Percentiles rank a stretch among this genome's conserved stretches.
These are phyloP conservation scores for Inonotus obliquus DNA, from an alignment of 1,284 basidiomycete species.

Conservation along the genomic window DNA sequence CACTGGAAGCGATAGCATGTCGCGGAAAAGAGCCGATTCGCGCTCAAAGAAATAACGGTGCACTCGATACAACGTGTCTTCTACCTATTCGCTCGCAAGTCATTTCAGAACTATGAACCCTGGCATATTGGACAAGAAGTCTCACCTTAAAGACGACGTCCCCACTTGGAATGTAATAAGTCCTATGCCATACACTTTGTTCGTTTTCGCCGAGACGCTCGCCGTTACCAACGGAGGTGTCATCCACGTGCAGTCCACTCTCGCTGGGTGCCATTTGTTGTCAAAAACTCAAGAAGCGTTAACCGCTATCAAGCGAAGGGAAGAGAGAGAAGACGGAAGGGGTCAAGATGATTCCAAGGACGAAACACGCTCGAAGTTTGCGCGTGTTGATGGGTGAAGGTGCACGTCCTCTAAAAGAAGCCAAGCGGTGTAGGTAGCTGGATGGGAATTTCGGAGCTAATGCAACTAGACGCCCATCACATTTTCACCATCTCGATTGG, in stretches of 20 bases:
- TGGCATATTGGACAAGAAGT: not conserved
- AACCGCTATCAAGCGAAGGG: too few relatives aligned
- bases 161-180: slow-evolving; percentile 16
- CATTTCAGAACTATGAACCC: not conserved
- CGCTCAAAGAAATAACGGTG: slow-evolving; percentile 63
- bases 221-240: too few relatives aligned
- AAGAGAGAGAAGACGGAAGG: too few relatives aligned
- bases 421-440: not conserved
- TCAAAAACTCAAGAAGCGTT: too few relatives aligned
- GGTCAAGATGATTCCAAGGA: too few relatives aligned
- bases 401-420: too few relatives aligned
- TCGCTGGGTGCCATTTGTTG: too few relatives aligned
- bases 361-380: too few relatives aligned
- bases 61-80: slow-evolving; percentile 47
- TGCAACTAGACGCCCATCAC: not conserved
- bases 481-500: not conserved
- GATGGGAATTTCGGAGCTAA: not conserved
- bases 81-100: slow-evolving; percentile 34
- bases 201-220: too few relatives aligned
- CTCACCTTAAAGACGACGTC: slow-evolving; percentile 17
- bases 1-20: slow-evolving; percentile 16
- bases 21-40: slow-evolving; percentile 49
- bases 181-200: not conserved
- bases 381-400: too few relatives aligned
- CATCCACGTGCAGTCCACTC: too few relatives aligned